Evolutionary conservation across 495 filamentous ascomycete genomes (phyloP).

Genomic region (Clavariopsis aquatica): DNA sequence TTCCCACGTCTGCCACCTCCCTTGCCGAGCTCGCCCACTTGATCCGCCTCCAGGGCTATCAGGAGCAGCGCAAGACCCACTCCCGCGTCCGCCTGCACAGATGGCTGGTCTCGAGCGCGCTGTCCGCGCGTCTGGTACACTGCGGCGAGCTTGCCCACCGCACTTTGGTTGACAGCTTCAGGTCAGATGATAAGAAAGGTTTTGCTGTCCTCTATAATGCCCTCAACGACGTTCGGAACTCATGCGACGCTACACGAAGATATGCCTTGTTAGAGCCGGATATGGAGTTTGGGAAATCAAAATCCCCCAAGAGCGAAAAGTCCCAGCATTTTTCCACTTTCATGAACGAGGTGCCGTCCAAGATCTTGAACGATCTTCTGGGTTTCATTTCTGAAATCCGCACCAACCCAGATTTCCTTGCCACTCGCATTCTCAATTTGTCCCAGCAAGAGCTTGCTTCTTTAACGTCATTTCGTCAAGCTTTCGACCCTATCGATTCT

Average conservation of each 20-base stretch:
- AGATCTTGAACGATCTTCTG: constrained; percentile 72
- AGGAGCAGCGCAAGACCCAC: constrained; percentile 69
- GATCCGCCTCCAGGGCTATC: constrained; percentile 69
- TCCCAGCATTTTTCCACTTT: constrained; percentile 61
- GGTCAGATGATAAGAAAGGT: constrained; percentile 82
- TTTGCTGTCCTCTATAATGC: constrained; percentile 88
- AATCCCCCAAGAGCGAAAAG: constrained; percentile 39
- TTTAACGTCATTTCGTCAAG: constrained; percentile 71
- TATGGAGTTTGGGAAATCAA: constrained; percentile 56
- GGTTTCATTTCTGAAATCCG: constrained; percentile 79
- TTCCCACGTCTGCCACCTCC: constrained; percentile 56
- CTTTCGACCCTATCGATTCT: constrained; percentile 76
- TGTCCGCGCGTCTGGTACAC: constrained; percentile 76
- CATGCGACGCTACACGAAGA: constrained; percentile 70
- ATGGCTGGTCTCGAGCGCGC: constrained; percentile 61
- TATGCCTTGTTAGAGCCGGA: constrained; percentile 71
- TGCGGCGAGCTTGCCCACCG: constrained; percentile 76
- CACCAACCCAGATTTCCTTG: constrained; percentile 82
- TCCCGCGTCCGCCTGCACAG: constrained; percentile 66
- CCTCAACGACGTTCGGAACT: constrained; percentile 82
- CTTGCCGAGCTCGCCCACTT: constrained; percentile 71
- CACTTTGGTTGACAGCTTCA: constrained; percentile 83
- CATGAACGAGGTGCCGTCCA: constrained; percentile 74
- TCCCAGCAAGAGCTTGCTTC: constrained; percentile 71
- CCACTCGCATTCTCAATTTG: constrained; percentile 72